phyloP scores from a whole-genome alignment of 2,329 filamentous ascomycete genomes.

The Cucurbitaria berberidis region DNA sequence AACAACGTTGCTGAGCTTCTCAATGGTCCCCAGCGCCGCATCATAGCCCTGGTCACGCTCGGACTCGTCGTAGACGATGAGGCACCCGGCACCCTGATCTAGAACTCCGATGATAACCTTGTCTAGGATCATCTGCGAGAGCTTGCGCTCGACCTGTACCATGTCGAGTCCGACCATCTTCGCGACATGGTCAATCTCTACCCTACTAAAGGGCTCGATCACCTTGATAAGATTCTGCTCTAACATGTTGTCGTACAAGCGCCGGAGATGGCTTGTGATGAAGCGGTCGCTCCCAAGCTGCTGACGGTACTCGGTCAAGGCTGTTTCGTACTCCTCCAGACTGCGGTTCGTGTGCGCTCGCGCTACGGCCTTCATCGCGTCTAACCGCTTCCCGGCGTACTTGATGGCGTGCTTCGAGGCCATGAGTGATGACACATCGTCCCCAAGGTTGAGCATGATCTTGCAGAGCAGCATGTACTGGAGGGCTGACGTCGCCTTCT shows the following conservation, averaged over 20 bases:
- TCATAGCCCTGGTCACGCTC: slow-evolving; percentile 94
- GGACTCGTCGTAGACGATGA: slow-evolving; percentile 96
- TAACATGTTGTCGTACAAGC: slow-evolving; percentile 96
- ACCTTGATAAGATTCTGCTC: slow-evolving; percentile 99
- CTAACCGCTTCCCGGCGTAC: slow-evolving; percentile 92
- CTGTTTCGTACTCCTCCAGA: slow-evolving; percentile 95
- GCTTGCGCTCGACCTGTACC: slow-evolving; percentile 95
- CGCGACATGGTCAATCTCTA: slow-evolving; percentile 95
- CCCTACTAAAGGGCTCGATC: slow-evolving; percentile 96
- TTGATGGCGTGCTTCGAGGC: slow-evolving; percentile 95
- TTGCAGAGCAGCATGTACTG: slow-evolving; percentile 99
- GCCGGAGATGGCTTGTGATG: slow-evolving; percentile 94
- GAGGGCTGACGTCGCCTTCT: slow-evolving; percentile 91
- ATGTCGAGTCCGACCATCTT: slow-evolving; percentile 97
- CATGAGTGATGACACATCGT: slow-evolving; percentile 96
- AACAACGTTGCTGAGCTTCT: slow-evolving; percentile 95
- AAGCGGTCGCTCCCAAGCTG: slow-evolving; percentile 95
- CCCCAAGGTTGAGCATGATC: slow-evolving; percentile 96
- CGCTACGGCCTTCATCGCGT: slow-evolving; percentile 99
- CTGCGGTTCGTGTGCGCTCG: slow-evolving; percentile 94
- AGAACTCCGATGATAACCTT: slow-evolving; percentile 98
- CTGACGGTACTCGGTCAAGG: slow-evolving; percentile 86
- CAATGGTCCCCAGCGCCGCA: slow-evolving; percentile 90
- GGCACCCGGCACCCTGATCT: slow-evolving; percentile 95
- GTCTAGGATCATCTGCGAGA: slow-evolving; percentile 99